phyloP scores from a whole-genome alignment of 1,284 basidiomycete species.

The Ustilago sp. region DNA sequence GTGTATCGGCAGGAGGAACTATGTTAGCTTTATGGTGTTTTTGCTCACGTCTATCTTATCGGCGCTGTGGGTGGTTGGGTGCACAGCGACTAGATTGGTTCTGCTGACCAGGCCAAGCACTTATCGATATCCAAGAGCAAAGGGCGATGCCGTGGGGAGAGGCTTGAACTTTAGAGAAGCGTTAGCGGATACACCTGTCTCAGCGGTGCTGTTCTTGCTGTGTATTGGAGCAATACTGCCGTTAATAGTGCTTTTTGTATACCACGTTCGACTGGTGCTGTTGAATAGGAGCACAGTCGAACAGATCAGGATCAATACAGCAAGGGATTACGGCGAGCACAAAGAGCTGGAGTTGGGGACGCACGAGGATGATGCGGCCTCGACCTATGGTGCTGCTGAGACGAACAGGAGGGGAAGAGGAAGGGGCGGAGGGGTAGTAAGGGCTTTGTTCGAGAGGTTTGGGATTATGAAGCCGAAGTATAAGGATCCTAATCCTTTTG shows the following conservation, averaged over 20 bases:
- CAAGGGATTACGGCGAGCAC: conserved; percentile 53
- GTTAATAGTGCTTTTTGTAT: conserved; percentile 53
- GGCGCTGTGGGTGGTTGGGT: conserved; percentile 35
- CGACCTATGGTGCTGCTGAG: conserved; percentile 17
- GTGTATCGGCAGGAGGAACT: conserved; percentile 68
- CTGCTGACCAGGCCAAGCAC: conserved; percentile 39
- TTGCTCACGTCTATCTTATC: conserved; percentile 44
- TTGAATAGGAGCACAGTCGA: conserved; percentile 68
- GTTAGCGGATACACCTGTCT: conserved; percentile 52
- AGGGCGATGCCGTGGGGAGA: conserved; percentile 28
- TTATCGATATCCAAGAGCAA: conserved; percentile 31
- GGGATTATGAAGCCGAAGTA: conserved; percentile 25
- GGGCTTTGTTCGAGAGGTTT: conserved; percentile 23
- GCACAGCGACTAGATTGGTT: conserved; percentile 42
- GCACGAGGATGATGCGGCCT: conserved; percentile 23
- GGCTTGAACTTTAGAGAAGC: conserved; percentile 48
- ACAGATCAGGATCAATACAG: conserved; percentile 64
- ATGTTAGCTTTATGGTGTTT: conserved; percentile 66
- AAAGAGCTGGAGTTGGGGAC: conserved; percentile 26
- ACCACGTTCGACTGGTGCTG: conserved; percentile 61
- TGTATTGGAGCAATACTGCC: conserved; percentile 48
- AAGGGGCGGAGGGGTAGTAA: background rate
- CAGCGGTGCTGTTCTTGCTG: conserved; percentile 60
- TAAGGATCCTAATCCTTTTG: conserved; percentile 59
- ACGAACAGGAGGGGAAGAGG: conserved; percentile 7